Evolutionary conservation across 2,329 filamentous ascomycete species (phyloP).

Genomic region (Exophiala lecanii-corni): DNA sequence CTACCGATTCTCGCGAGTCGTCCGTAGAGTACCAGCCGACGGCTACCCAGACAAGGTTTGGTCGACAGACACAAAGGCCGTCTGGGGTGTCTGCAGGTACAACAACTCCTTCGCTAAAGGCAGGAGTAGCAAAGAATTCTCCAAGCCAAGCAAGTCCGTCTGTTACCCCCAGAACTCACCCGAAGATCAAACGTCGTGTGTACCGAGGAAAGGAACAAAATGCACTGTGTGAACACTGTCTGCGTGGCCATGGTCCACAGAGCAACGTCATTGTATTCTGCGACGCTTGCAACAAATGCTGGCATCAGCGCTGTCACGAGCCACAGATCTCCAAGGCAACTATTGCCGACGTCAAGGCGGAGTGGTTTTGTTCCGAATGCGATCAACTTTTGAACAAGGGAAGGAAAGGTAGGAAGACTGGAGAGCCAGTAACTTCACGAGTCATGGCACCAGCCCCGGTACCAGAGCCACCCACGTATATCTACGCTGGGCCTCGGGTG

Average conservation of each 20-base stretch:
- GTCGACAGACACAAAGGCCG: conserved; percentile 63
- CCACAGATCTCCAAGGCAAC: conserved; percentile 68
- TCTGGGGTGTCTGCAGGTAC: conserved; percentile 52
- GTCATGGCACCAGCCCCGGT: conserved; percentile 1
- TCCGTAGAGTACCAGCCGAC: conserved; percentile 47
- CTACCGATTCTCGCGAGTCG: conserved; percentile 36
- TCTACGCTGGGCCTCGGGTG: conserved; percentile 19
- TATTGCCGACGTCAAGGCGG: conserved; percentile 60
- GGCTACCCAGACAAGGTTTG: conserved; percentile 69
- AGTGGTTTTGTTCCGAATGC: conserved; percentile 69
- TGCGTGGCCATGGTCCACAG: conserved; percentile 65
- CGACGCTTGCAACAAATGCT: conserved; percentile 72
- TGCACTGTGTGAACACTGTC: conserved; percentile 65
- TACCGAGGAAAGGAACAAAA: conserved; percentile 40
- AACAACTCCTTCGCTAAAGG: conserved; percentile 37
- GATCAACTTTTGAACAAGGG: conserved; percentile 29
- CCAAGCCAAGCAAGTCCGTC: conserved; percentile 16
- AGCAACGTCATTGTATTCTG: conserved; percentile 82
- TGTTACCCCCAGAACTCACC: conserved; percentile 28
- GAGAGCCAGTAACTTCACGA: conserved; percentile 2
- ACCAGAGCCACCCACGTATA: conserved; percentile 4
- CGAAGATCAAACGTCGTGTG: conserved; percentile 57
- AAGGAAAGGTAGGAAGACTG: conserved; percentile 23
- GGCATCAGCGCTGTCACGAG: conserved; percentile 78
- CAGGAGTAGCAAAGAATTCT: conserved; percentile 16